These are phyloP conservation scores for Camellia sinensis DNA, from an alignment of 148 eudicot genomes.

Conservation along the genomic window DNA sequence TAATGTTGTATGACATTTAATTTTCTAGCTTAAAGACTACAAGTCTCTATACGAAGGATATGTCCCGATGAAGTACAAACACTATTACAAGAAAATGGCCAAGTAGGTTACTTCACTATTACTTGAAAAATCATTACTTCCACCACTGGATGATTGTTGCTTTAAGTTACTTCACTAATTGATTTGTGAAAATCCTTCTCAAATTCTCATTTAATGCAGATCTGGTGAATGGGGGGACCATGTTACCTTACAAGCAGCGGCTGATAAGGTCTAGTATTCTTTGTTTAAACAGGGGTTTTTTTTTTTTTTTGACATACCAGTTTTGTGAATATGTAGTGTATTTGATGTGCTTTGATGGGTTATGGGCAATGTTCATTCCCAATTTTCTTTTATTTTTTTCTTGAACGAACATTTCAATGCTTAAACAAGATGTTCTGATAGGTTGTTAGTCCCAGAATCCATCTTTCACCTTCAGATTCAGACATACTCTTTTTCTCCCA, in stretches of 20 bases:
- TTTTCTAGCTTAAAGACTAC: conserved; percentile 65
- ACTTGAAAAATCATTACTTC: conserved; percentile 5
- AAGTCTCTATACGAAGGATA: conserved; percentile 67
- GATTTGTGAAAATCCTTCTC: neutral
- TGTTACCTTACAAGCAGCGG: conserved; percentile 90
- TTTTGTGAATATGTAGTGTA: neutral
- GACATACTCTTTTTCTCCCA: neutral
- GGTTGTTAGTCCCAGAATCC: neutral
- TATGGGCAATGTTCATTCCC: neutral
- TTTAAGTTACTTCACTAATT: conserved; percentile 3
- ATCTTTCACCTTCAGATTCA: neutral
- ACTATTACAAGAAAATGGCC: conserved; percentile 85
- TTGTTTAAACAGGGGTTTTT: neutral
- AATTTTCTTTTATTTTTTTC: conserved; percentile 7
- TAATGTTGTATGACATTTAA: conserved; percentile 17
- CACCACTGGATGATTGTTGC: neutral
- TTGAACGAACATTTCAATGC: neutral
- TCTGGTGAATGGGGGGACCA: conserved; percentile 96
- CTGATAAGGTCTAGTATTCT: conserved; percentile 60
- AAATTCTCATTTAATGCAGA: conserved; percentile 34
- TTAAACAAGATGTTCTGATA: neutral
- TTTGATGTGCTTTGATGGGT: conserved; percentile 11
- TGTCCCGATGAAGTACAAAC: conserved; percentile 91
- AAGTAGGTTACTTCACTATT: conserved; percentile 46
- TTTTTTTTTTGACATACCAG: neutral